phyloP scores from a whole-genome alignment of 2,329 filamentous ascomycete genomes.

The Exophiala alcalophila region DNA sequence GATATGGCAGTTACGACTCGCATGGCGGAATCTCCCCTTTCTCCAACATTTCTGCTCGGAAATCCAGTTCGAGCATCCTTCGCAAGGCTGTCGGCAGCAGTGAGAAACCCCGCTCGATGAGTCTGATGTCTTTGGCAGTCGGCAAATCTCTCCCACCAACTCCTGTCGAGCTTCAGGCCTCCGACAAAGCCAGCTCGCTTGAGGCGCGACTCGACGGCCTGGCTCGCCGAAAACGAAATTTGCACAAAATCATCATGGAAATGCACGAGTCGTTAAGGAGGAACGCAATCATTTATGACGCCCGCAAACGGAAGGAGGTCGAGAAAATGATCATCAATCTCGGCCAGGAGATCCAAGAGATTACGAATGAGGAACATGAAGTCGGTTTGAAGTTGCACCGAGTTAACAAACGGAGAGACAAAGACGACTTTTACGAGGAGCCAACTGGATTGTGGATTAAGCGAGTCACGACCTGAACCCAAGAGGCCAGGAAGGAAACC shows the following conservation, averaged over 20 bases:
- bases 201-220: constrained; percentile 65
- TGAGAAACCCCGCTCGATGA: constrained; percentile 20
- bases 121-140: constrained; percentile 32
- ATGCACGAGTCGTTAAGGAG: constrained; percentile 75
- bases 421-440: constrained; percentile 52
- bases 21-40: constrained; percentile 34
- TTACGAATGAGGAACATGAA: constrained; percentile 74
- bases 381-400: constrained; percentile 71
- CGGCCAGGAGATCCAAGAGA: constrained; percentile 65
- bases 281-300: constrained; percentile 64
- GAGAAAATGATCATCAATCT: constrained; percentile 65
- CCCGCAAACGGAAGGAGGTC: constrained; percentile 57
- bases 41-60: constrained; percentile 21
- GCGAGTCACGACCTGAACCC: constrained; percentile 62
- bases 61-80: constrained; percentile 25
- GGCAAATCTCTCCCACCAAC: constrained; percentile 60
- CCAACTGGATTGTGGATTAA: constrained; percentile 73
- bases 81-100: constrained; percentile 21
- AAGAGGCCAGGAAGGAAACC: no score
- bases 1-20: constrained; percentile 36
- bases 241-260: constrained; percentile 69
- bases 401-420: constrained; percentile 71
- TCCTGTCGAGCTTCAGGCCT: constrained; percentile 59
- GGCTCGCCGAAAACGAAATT: constrained; percentile 65
- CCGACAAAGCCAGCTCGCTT: constrained; percentile 65